Conservation (phyloP, 768 basidiomycete species). For the Lactarius indigo region DNA sequence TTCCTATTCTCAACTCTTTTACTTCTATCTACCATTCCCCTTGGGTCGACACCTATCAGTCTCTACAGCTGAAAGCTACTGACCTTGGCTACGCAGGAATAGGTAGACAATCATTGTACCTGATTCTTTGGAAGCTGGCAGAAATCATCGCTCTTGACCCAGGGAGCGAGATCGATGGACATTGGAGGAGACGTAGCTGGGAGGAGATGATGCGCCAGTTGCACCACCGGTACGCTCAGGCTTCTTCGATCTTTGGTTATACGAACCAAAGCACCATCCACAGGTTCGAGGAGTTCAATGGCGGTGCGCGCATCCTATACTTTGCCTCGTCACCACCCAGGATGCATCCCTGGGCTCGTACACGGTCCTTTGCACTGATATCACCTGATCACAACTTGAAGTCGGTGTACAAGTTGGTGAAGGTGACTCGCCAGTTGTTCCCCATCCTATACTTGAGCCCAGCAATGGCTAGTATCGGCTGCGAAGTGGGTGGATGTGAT, state of each 20-base stretch:
- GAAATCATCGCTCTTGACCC: constrained; percentile 78
- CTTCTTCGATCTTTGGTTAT: not conserved
- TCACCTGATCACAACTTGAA: constrained; percentile 49
- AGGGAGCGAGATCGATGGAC: constrained; percentile 43
- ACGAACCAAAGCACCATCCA: not conserved
- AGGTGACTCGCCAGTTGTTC: constrained; percentile 36
- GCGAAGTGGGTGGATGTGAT: constrained; percentile 67
- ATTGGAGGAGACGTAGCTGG: constrained; percentile 73
- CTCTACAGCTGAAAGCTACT: no score
- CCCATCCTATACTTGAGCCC: constrained; percentile 72
- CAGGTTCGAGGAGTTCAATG: constrained; percentile 47
- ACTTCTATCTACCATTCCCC: no score
- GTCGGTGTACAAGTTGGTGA: constrained; percentile 34
- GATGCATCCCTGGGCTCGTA: constrained; percentile 77
- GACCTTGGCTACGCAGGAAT: no score
- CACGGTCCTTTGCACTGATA: constrained; percentile 76
- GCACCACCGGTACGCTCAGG: constrained; percentile 71
- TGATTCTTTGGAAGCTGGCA: constrained; percentile 94
- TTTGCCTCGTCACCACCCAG: constrained; percentile 77
- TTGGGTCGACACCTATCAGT: no score
- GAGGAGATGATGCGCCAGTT: constrained; percentile 77
- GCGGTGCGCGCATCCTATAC: constrained; percentile 72
- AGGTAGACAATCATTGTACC: constrained; percentile 90
- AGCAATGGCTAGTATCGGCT: constrained; percentile 97
- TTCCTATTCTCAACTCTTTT: no score